Base-by-base conservation (phyloP, 257 asterid genomes). In the Verbascum thapsus region DNA sequence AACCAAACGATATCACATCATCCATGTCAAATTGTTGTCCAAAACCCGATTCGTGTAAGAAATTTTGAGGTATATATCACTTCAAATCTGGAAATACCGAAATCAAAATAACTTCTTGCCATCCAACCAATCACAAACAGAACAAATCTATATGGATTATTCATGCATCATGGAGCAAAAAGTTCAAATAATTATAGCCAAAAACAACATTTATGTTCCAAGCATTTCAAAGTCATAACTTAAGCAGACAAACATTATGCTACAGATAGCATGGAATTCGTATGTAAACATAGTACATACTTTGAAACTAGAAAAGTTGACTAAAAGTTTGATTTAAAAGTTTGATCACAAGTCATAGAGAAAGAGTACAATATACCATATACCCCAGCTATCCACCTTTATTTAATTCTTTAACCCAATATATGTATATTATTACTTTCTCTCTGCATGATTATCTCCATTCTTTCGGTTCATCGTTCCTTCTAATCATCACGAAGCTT, bases 381-480 rank as follows among this genome's bases (percentile, higher is more conserved):
- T 26, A 26, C 32, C 32, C 32, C 32, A 26, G 32, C 32, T 26
- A 2, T 26, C 32, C 32, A 26, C 32, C 32, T 26, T 26, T 26
- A 26, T 26, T 26, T 26, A 26, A 26, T 26, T 26, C 32, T 26
- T 26, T 26, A 26, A 26, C 32, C 32, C 32, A 1, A 26, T 26
- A 26, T 26, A 26, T 26, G n/a, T n/a, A n/a, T n/a, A 5, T 26
- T 26, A 5, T 26, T 26, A 26, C 32, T 26, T 26, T 5, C 32
- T 26, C 32, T 26, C 32, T 45, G 66, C 42, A 52, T 16, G 40
- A 2, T 54, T 64, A 22, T 39, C 42, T 17, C 43, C 39, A 53
- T 0, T 42, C 43, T 40, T 43, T 41, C 6, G 58, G 48, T n/a
- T 35, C 51, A 26, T 52, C 70, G 1, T n/a, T n/a, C n/a, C n/a